Conservation (phyloP, 2,329 filamentous ascomycete species). For the Diaporthe vaccinii region DNA sequence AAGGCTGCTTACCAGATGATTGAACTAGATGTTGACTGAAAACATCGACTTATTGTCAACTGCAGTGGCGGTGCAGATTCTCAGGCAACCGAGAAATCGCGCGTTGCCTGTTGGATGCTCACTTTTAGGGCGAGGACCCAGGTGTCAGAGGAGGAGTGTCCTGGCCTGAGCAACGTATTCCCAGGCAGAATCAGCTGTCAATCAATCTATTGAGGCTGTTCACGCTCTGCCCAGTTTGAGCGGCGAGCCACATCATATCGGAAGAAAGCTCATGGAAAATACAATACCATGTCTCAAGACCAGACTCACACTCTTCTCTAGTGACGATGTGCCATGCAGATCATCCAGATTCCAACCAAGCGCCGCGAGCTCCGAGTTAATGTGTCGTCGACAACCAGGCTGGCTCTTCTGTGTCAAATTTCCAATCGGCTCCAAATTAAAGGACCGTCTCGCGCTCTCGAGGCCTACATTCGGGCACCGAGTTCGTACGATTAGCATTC, state of each 20-base stretch:
- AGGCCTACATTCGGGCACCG: not conserved
- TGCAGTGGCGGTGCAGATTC: not conserved
- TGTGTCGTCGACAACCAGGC: too few species aligned
- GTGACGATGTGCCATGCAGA: not conserved
- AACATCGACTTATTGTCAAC: not conserved
- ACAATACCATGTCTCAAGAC: not conserved
- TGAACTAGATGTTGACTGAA: not conserved
- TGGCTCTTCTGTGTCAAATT: not conserved
- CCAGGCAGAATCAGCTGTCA: not conserved
- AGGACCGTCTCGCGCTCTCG: not conserved
- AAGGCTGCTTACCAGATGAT: not conserved
- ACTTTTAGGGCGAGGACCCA: not conserved
- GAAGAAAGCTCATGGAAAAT: not conserved
- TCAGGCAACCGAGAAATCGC: not conserved
- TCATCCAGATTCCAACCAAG: too few species aligned
- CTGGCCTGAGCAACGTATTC: not conserved
- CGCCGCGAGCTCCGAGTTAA: not conserved
- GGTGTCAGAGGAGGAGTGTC: not conserved
- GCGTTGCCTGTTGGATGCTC: not conserved
- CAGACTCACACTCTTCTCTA: not conserved
- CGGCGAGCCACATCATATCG: not conserved
- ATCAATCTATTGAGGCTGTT: not conserved
- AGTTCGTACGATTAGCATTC: not conserved
- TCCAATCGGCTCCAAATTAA: too few species aligned
- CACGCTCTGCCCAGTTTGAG: not conserved